phyloP scores from a whole-genome alignment of 768 basidiomycete species.

The Tubosaeta sp. region DNA sequence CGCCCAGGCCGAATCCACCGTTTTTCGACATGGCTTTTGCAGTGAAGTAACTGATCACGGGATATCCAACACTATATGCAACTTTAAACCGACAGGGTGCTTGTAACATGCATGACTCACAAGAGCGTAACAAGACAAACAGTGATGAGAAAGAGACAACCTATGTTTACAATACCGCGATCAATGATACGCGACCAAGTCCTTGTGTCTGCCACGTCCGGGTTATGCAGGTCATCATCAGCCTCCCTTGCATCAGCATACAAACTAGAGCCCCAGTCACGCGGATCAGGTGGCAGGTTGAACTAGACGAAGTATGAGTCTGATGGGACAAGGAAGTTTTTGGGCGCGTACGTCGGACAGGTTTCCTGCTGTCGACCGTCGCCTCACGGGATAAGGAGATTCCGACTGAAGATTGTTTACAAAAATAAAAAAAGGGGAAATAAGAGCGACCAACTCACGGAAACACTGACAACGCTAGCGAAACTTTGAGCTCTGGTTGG shows the following conservation, averaged over 20 bases:
- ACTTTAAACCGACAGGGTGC: not conserved
- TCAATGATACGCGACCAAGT: slow-evolving; percentile 42
- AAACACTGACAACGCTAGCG: slow-evolving; percentile 21
- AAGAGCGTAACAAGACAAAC: slow-evolving; percentile 50
- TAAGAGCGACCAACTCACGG: slow-evolving; percentile 10
- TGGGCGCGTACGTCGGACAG: slow-evolving; percentile 38
- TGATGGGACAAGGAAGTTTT: not conserved
- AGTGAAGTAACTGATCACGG: slow-evolving; percentile 38
- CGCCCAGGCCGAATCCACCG: slow-evolving; percentile 58
- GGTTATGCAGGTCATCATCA: slow-evolving; percentile 74
- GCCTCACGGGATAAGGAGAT: slow-evolving; percentile 40
- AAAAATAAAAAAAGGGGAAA: not conserved
- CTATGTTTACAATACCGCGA: slow-evolving; percentile 67
- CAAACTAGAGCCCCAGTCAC: slow-evolving; percentile 60
- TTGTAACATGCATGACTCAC: slow-evolving; percentile 36
- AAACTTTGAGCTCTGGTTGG: slow-evolving; percentile 25
- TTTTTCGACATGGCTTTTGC: slow-evolving; percentile 26
- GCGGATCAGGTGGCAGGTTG: slow-evolving; percentile 61
- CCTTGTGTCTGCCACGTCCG: slow-evolving; percentile 37
- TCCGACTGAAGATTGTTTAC: slow-evolving; percentile 18
- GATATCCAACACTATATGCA: slow-evolving; percentile 39
- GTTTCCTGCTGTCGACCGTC: slow-evolving; percentile 32
- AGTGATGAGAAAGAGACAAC: slow-evolving; percentile 59
- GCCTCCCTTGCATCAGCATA: slow-evolving; percentile 52
- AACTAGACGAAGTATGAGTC: slow-evolving; percentile 39